Evolutionary conservation across 768 basidiomycete genomes (phyloP).

Genomic region (Mycena maculata): DNA sequence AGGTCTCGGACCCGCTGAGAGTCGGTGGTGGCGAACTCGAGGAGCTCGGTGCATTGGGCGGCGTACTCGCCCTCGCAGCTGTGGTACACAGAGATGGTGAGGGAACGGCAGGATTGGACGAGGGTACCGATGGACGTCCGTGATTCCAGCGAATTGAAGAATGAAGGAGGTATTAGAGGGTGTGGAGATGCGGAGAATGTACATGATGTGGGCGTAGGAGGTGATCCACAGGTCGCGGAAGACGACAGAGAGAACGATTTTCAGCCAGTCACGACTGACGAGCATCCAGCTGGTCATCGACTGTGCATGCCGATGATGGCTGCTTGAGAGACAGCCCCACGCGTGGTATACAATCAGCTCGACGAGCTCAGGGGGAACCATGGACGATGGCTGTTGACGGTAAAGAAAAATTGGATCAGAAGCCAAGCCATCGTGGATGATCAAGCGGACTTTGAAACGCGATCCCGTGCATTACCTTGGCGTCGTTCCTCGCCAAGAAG

Average conservation of each 20-base stretch:
- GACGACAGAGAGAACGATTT: conserved; percentile 8
- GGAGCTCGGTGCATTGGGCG: not conserved
- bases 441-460: conserved; percentile 1
- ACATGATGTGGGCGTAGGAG: not conserved
- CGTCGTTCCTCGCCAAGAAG: too few species aligned
- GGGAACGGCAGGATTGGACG: conserved; percentile 1
- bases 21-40: not conserved
- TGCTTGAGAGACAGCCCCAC: not conserved
- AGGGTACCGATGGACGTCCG: conserved; percentile 6
- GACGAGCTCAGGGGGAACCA: not conserved
- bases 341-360: not conserved
- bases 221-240: conserved; percentile 2
- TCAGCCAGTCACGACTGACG: too few species aligned
- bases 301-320: not conserved
- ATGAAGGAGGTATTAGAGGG: conserved; percentile 2
- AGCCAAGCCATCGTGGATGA: not conserved
- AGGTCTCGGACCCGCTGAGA: not conserved
- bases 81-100: conserved; percentile 9
- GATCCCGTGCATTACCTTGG: not conserved
- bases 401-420: too few species aligned
- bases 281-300: conserved; percentile 6
- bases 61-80: not conserved
- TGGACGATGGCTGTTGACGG: too few species aligned
- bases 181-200: too few species aligned
- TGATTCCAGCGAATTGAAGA: not conserved